Percentiles rank a stretch among this genome's conserved stretches.
These are phyloP conservation scores for Microdochium bolleyi DNA, from an alignment of 2,329 filamentous ascomycete species.

Conservation along the genomic window DNA sequence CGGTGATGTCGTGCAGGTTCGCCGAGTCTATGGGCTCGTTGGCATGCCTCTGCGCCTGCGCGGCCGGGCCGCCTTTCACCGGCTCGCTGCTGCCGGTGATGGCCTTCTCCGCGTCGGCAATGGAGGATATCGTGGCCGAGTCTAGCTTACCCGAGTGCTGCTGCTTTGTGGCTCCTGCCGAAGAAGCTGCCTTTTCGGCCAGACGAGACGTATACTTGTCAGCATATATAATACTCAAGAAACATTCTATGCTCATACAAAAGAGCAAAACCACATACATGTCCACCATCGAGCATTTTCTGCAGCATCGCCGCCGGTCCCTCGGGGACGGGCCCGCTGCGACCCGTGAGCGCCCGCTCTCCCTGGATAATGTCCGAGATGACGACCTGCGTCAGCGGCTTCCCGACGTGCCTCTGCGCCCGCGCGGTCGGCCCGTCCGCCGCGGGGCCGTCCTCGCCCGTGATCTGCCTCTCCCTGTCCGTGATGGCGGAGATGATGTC, in stretches of 20 bases:
- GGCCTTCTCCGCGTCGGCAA: slow-evolving; percentile 28
- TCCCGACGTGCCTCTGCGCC: slow-evolving; percentile 25
- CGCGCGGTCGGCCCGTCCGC: slow-evolving; percentile 27
- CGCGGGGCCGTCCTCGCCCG: slow-evolving; percentile 22
- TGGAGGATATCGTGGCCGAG: slow-evolving; percentile 24
- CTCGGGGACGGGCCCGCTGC: slow-evolving; percentile 14
- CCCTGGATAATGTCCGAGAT: slow-evolving; percentile 29
- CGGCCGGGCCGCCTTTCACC: slow-evolving; percentile 27
- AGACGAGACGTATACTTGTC: too few relatives aligned
- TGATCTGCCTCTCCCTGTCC: slow-evolving; percentile 28
- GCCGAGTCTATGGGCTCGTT: slow-evolving; percentile 21
- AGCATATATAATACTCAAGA: too few relatives aligned
- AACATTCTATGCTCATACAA: too few relatives aligned
- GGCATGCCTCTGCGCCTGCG: slow-evolving; percentile 28
- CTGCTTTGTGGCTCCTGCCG: slow-evolving; percentile 2
- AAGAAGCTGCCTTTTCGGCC: background rate
- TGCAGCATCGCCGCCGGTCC: slow-evolving; percentile 28
- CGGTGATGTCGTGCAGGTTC: slow-evolving; percentile 29
- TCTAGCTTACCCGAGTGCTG: slow-evolving; percentile 13
- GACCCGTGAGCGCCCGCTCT: slow-evolving; percentile 26
- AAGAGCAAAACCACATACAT: too few relatives aligned
- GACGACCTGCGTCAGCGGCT: slow-evolving; percentile 19
- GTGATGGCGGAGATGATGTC: slow-evolving; percentile 29
- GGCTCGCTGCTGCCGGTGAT: slow-evolving; percentile 25
- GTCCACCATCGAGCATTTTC: slow-evolving; percentile 7